These are phyloP conservation scores for Taphrina wiesneri DNA, from an alignment of 1,139 yeast genomes.

Conservation along the genomic window DNA sequence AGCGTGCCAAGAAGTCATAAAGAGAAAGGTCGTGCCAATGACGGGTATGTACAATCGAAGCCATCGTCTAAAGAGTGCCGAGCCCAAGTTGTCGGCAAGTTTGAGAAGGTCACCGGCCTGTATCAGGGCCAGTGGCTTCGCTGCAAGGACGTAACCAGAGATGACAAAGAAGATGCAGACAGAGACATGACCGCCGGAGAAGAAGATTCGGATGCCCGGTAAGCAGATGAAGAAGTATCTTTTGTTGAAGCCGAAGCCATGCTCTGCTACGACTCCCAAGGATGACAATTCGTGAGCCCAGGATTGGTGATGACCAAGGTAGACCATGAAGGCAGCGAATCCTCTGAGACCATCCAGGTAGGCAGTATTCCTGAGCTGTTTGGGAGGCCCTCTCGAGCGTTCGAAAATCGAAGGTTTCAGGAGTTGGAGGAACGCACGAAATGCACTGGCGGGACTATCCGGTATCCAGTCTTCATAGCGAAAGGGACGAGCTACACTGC, in stretches of 20 bases:
- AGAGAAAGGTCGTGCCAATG: conserved; percentile 29
- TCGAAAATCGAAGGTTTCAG: conserved; percentile 10
- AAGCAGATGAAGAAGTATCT: conserved; percentile 9
- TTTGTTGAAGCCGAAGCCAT: conserved; percentile 17
- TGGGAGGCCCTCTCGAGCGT: not conserved
- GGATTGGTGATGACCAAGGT: conserved; percentile 27
- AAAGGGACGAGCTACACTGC: not conserved
- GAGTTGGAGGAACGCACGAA: not conserved
- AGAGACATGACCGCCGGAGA: conserved; percentile 27
- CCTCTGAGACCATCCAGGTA: conserved; percentile 32
- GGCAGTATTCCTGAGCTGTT: conserved; percentile 9
- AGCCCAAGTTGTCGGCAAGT: conserved; percentile 9
- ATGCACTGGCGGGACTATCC: not conserved
- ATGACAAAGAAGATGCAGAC: conserved; percentile 33
- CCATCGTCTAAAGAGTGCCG: conserved; percentile 26
- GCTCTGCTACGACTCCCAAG: conserved; percentile 18
- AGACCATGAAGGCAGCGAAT: conserved; percentile 27
- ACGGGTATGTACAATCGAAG: conserved; percentile 27
- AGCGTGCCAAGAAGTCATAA: conserved; percentile 32
- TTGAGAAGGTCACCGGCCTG: conserved; percentile 19
- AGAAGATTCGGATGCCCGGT: conserved; percentile 12
- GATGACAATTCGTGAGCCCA: conserved; percentile 24
- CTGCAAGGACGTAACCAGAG: conserved; percentile 26
- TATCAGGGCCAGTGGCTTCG: conserved; percentile 22
- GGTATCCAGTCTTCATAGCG: not conserved